Evolutionary conservation across 202 grass and related monocot genomes (phyloP).

Genomic region (Zizania palustris): DNA sequence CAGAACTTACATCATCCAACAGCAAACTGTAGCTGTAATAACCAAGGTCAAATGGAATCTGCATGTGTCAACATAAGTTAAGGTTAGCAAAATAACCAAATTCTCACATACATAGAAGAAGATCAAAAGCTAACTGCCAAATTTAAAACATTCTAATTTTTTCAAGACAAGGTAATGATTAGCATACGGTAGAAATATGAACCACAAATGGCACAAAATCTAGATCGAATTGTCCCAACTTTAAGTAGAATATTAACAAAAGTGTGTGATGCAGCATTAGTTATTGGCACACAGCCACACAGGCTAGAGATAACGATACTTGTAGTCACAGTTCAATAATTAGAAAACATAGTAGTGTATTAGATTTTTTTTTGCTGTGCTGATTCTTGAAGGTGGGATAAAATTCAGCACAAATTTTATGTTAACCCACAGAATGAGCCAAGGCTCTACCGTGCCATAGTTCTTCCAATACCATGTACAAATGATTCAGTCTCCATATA

Average conservation of each 20-base stretch:
- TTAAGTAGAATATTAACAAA: not conserved
- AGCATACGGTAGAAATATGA: not conserved
- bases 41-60: constrained; percentile 97
- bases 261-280: not conserved
- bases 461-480: not conserved
- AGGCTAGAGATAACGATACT: not conserved
- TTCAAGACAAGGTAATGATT: not conserved
- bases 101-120: not conserved
- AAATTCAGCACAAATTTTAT: not conserved
- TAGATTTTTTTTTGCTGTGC: not conserved
- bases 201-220: not conserved
- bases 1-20: constrained; percentile 98
- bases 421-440: not conserved
- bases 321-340: not conserved
- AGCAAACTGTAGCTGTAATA: constrained; percentile 75
- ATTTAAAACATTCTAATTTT: not conserved
- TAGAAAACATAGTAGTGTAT: not conserved
- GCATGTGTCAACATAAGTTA: constrained; percentile 36
- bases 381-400: not conserved
- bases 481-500: not conserved
- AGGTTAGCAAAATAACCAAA: not conserved
- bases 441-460: not conserved
- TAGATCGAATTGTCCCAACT: not conserved
- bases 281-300: not conserved
- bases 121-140: not conserved